phyloP scores from a whole-genome alignment of 306 rosid genomes.

The Cyamopsis tetragonoloba region DNA sequence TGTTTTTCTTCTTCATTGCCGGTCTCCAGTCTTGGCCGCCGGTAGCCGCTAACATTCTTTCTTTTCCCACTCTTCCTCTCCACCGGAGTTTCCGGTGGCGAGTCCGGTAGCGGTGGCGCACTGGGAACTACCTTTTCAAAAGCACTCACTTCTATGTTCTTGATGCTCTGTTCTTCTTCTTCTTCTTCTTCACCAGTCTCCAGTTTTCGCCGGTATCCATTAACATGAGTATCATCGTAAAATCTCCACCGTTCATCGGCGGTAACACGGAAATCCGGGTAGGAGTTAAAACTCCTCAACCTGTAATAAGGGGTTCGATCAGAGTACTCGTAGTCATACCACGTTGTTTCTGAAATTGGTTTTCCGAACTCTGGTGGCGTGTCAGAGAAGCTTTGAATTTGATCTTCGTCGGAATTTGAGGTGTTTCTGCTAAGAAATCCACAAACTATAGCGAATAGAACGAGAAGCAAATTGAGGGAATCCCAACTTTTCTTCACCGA shows the following conservation, averaged over 20 bases:
- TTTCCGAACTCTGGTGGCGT: constrained; percentile 18
- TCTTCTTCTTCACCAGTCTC: constrained; percentile 25
- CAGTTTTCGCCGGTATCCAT: constrained; percentile 26
- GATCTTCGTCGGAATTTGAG: constrained; percentile 22
- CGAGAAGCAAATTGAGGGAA: constrained; percentile 66
- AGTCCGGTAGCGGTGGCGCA: too few relatives aligned
- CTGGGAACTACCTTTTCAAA: constrained; percentile 25
- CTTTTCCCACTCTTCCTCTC: too few relatives aligned
- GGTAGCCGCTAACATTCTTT: too few relatives aligned
- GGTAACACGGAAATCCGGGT: constrained; percentile 70
- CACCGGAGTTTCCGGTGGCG: neutral
- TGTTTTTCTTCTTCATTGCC: too few relatives aligned
- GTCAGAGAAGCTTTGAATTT: constrained; percentile 32
- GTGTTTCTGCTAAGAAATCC: constrained; percentile 62
- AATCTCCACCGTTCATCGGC: constrained; percentile 62
- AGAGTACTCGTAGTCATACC: constrained; percentile 52
- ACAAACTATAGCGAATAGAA: constrained; percentile 82
- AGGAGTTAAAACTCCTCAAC: constrained; percentile 69
- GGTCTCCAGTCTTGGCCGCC: too few relatives aligned
- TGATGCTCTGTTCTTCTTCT: constrained; percentile 16
- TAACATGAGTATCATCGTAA: constrained; percentile 56
- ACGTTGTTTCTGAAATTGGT: constrained; percentile 40
- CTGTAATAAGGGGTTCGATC: constrained; percentile 49
- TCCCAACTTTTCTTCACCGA: constrained; percentile 77
- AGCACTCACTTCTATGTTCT: constrained; percentile 34